A percentile compares a stretch with the other conserved stretches of the same genome.
phyloP scores from a whole-genome alignment of 2,329 filamentous ascomycete genomes.

The Magnaporthiopsis incrustans region DNA sequence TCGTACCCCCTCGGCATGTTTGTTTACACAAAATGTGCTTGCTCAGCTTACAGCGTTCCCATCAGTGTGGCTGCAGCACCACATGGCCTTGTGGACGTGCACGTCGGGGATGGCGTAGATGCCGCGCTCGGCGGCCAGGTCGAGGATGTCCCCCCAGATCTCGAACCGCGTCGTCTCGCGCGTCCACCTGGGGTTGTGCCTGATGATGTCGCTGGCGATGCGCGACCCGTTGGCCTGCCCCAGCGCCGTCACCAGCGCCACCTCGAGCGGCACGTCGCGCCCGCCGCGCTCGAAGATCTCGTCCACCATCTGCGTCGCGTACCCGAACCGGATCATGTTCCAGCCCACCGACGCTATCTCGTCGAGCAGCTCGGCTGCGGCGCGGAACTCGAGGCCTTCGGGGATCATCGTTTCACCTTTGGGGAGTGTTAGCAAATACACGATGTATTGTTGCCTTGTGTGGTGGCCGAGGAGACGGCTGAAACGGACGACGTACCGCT shows the following conservation, averaged over 20 bases:
- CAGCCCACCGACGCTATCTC: constrained; percentile 41
- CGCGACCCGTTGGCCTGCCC: constrained; percentile 39
- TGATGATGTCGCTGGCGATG: constrained; percentile 36
- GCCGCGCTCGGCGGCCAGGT: constrained; percentile 20
- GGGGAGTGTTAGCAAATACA: too few relatives aligned
- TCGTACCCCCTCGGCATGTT: too few relatives aligned
- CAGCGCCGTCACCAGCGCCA: constrained; percentile 29
- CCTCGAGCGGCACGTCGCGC: constrained; percentile 28
- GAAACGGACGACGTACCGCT: constrained; percentile 16
- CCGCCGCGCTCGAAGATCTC: constrained; percentile 31
- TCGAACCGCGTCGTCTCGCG: constrained; percentile 37
- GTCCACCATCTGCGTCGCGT: constrained; percentile 49
- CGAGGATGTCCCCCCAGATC: constrained; percentile 30
- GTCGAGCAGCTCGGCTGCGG: constrained; percentile 38
- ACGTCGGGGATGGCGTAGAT: constrained; percentile 33
- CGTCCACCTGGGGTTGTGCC: constrained; percentile 41
- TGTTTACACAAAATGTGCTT: too few relatives aligned
- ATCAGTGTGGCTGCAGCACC: constrained; percentile 39
- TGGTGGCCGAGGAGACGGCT: too few relatives aligned
- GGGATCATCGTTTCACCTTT: constrained; percentile 43
- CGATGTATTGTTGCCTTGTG: too few relatives aligned
- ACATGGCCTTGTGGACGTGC: constrained; percentile 31
- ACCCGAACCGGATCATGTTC: constrained; percentile 48
- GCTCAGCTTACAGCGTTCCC: too few relatives aligned
- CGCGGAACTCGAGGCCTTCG: constrained; percentile 46